A percentile compares a stretch with the other conserved stretches of the same genome.
Conservation (phyloP, 768 basidiomycete genomes). For the Tricholoma furcatifolium region DNA sequence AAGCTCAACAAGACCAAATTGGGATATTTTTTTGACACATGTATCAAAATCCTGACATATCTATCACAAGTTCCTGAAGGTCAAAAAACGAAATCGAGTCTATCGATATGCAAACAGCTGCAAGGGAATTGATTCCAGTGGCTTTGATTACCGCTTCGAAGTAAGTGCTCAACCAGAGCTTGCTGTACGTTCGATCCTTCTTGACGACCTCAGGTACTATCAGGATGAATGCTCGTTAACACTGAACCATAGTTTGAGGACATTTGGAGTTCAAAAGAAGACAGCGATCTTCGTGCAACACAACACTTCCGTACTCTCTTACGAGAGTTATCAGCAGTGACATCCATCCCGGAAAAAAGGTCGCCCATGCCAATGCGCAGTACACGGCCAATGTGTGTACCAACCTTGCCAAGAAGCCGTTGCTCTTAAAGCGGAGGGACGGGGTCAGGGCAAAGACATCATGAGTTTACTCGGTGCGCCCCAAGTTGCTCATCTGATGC, state of each 20-base stretch:
- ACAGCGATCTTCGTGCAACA: constrained; percentile 31
- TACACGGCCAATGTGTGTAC: constrained; percentile 30
- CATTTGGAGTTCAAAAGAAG: constrained; percentile 28
- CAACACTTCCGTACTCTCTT: too few relatives aligned
- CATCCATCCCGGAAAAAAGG: too few relatives aligned
- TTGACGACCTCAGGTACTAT: constrained; percentile 8
- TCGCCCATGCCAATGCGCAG: constrained; percentile 29
- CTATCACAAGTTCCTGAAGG: too few relatives aligned
- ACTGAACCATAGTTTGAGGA: constrained; percentile 25
- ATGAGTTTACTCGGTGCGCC: constrained; percentile 42
- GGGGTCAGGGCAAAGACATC: constrained; percentile 37
- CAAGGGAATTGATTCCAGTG: constrained; percentile 25
- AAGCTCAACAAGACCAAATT: too few relatives aligned
- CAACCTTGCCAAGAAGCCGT: constrained; percentile 32
- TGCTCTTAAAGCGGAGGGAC: constrained; percentile 30
- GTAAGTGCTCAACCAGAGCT: constrained; percentile 28
- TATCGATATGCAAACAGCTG: too few relatives aligned
- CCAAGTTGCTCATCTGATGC: neutral
- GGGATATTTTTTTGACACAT: too few relatives aligned
- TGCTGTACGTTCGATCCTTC: constrained; percentile 28
- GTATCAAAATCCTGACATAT: too few relatives aligned
- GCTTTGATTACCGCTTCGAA: constrained; percentile 53
- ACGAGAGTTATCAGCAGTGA: too few relatives aligned
- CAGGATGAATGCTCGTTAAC: neutral
- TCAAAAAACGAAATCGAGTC: too few relatives aligned